Percentiles rank a stretch among this genome's conserved stretches.
phyloP scores from a whole-genome alignment of 495 filamentous ascomycete genomes.

The Xylaria cubensis region DNA sequence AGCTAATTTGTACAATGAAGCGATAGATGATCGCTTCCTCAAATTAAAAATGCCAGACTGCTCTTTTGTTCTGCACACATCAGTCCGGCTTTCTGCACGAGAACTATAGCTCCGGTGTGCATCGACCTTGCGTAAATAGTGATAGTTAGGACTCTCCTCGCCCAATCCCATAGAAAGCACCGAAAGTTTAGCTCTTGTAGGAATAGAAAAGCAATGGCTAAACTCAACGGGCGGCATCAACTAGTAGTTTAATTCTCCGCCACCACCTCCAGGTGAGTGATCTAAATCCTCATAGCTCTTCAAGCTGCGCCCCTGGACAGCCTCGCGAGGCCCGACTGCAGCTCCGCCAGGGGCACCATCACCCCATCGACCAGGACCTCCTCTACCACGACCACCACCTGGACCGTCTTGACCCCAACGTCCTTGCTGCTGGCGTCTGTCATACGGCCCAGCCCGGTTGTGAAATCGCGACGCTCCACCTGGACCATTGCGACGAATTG shows the following conservation, averaged over 20 bases:
- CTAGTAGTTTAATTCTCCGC: constrained; percentile 69
- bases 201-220: constrained; percentile 1
- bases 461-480: constrained; percentile 50
- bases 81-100: background rate
- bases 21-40: background rate
- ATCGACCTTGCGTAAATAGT: background rate
- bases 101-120: background rate
- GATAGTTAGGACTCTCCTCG: background rate
- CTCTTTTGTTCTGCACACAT: background rate
- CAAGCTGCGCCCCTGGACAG: constrained; percentile 85
- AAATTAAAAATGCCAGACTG: background rate
- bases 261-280: constrained; percentile 66
- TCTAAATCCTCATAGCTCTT: constrained; percentile 98
- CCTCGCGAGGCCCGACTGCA: constrained; percentile 79
- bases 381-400: constrained; percentile 53
- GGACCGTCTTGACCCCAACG: constrained; percentile 48
- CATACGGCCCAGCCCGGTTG: constrained; percentile 56
- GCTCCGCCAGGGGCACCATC: constrained; percentile 69
- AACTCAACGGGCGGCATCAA: background rate
- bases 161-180: background rate
- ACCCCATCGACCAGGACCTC: constrained; percentile 65
- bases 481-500: constrained; percentile 54
- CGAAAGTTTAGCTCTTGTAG: background rate
- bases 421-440: constrained; percentile 54
- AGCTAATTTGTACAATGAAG: constrained; percentile 26